Conservation (phyloP, 805 yeast species). For the Candida chilensis region DNA sequence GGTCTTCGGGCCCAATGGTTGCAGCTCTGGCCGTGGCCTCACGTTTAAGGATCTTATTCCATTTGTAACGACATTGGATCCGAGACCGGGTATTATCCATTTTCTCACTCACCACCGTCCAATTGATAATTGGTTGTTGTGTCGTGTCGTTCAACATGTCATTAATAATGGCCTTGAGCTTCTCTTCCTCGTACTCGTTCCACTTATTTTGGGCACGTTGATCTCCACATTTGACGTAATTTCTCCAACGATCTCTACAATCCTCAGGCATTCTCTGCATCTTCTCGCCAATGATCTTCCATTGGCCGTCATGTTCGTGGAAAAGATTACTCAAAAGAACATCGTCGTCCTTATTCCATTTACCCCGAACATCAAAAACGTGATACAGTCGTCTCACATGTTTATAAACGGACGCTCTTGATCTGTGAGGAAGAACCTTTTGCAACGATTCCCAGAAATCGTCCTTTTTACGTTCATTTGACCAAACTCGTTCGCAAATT, state of each 20-base stretch:
- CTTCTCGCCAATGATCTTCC: conserved; percentile 76
- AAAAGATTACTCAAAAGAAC: conserved; percentile 53
- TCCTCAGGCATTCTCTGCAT: conserved; percentile 97
- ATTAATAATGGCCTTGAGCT: conserved; percentile 44
- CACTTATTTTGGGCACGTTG: conserved; percentile 73
- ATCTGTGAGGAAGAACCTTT: conserved; percentile 72
- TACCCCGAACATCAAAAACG: conserved; percentile 79
- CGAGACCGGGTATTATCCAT: conserved; percentile 88
- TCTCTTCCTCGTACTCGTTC: conserved; percentile 64
- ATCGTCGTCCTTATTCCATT: conserved; percentile 85
- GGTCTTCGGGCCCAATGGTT: conserved; percentile 34
- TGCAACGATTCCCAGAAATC: conserved; percentile 83
- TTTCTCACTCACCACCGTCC: conserved; percentile 85
- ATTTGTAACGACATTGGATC: conserved; percentile 91
- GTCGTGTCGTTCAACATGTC: conserved; percentile 29
- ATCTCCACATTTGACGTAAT: conserved; percentile 86
- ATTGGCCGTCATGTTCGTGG: conserved; percentile 64
- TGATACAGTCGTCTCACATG: conserved; percentile 89
- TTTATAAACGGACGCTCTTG: conserved; percentile 85
- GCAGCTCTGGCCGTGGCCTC: conserved; percentile 36
- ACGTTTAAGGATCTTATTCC: conserved; percentile 73
- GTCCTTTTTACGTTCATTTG: conserved; percentile 76
- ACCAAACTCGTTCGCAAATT: conserved; percentile 82
- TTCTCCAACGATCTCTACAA: conserved; percentile 94
- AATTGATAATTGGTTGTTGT: conserved; percentile 50